Evolutionary conservation across 2,329 filamentous ascomycete species (phyloP).

Genomic region (Fusarium sp.): DNA sequence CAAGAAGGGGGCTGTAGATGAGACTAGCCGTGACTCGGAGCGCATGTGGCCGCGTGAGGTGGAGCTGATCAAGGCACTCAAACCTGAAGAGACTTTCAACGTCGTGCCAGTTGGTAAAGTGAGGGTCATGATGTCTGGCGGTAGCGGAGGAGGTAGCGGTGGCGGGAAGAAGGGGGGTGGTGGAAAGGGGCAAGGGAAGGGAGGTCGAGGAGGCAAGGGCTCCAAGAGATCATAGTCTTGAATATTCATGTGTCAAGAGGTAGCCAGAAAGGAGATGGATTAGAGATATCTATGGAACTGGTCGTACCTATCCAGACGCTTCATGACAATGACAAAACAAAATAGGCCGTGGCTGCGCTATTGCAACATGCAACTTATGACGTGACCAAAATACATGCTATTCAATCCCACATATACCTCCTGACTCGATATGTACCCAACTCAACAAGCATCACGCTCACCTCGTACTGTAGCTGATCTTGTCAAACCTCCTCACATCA

Average conservation of each 20-base stretch:
- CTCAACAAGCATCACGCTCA: constrained; percentile 10
- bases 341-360: constrained; percentile 22
- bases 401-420: constrained; percentile 9
- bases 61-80: constrained; percentile 85
- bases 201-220: constrained; percentile 55
- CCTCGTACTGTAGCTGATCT: constrained; percentile 43
- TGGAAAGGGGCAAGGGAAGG: constrained; percentile 49
- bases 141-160: constrained; percentile 57
- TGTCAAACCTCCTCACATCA: constrained; percentile 66
- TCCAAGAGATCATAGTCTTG: constrained; percentile 54
- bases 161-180: constrained; percentile 52
- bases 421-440: constrained; percentile 7
- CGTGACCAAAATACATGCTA: not conserved
- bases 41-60: constrained; percentile 87
- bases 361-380: constrained; percentile 15
- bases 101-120: constrained; percentile 84
- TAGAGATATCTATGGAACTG: constrained; percentile 25
- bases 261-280: constrained; percentile 10
- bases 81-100: constrained; percentile 85
- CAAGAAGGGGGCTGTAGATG: constrained; percentile 71
- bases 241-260: not conserved
- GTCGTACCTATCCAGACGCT: constrained; percentile 16
- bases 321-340: constrained; percentile 11
- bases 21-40: constrained; percentile 72
- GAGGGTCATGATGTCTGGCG: constrained; percentile 79